Conservation (phyloP, 2,329 filamentous ascomycete genomes). For the Colletotrichum musae region DNA sequence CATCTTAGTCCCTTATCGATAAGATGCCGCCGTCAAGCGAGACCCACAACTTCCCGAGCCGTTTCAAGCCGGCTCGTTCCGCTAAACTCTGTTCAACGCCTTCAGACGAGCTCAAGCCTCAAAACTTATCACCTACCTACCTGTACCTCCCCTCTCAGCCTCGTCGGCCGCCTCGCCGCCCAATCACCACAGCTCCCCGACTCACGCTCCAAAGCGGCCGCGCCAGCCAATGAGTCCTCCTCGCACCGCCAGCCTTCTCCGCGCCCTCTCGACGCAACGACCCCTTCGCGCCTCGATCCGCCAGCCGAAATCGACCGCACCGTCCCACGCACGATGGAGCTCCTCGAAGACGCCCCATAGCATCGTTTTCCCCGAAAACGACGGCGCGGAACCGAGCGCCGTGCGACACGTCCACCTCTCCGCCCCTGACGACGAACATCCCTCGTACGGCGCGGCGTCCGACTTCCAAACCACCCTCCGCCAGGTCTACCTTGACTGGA, state of each 20-base stretch:
- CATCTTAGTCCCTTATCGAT: slow-evolving; percentile 20
- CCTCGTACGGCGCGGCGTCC: slow-evolving; percentile 35
- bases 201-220: no score
- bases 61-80: slow-evolving; percentile 28
- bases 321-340: slow-evolving; percentile 23
- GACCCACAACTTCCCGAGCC: not conserved
- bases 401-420: slow-evolving; percentile 39
- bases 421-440: not conserved
- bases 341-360: slow-evolving; percentile 19
- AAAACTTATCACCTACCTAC: no score
- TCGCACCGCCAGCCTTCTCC: not conserved
- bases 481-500: slow-evolving; percentile 52
- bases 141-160: not conserved
- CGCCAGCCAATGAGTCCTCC: no score
- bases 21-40: slow-evolving; percentile 19
- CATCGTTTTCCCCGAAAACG: slow-evolving; percentile 26
- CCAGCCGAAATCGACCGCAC: not conserved
- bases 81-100: slow-evolving; percentile 29
- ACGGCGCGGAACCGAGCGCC: slow-evolving; percentile 23
- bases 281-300: not conserved
- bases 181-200: no score
- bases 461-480: slow-evolving; percentile 48
- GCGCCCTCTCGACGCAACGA: not conserved
- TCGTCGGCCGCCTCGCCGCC: not conserved
- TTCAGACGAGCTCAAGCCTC: not conserved